A percentile compares a stretch with the other conserved stretches of the same genome.
phyloP scores from a whole-genome alignment of 768 basidiomycete genomes.

The Tulasnella sp. region DNA sequence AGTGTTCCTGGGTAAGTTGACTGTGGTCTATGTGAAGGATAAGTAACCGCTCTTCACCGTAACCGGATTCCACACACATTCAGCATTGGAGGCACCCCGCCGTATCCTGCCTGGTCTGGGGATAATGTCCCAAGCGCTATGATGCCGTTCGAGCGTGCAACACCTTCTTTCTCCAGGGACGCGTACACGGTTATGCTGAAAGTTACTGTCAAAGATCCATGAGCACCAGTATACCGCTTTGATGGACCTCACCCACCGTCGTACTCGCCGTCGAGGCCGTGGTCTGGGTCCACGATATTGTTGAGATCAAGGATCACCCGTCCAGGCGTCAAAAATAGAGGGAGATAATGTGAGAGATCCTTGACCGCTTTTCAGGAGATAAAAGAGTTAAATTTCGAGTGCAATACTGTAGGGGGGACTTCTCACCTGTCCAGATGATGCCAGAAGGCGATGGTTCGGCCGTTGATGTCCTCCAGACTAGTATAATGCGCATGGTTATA shows the following conservation, averaged over 20 bases:
- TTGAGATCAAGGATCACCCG: slow-evolving; percentile 66
- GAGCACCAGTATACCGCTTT: slow-evolving; percentile 31
- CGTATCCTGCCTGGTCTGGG: slow-evolving; percentile 60
- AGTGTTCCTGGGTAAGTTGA: slow-evolving; percentile 63
- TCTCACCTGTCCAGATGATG: slow-evolving; percentile 62
- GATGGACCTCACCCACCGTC: slow-evolving; percentile 41
- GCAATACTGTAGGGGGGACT: not conserved
- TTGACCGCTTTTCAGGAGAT: slow-evolving; percentile 34
- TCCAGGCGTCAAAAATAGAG: slow-evolving; percentile 60
- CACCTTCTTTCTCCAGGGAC: slow-evolving; percentile 43
- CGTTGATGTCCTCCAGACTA: slow-evolving; percentile 76
- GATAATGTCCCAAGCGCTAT: slow-evolving; percentile 61
- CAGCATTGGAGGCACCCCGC: slow-evolving; percentile 65
- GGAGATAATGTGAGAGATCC: slow-evolving; percentile 64
- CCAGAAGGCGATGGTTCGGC: slow-evolving; percentile 63
- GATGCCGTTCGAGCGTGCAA: slow-evolving; percentile 53
- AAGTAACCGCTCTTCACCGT: not conserved
- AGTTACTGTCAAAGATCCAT: slow-evolving; percentile 30
- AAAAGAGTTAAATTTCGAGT: not conserved
- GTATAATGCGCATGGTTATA: slow-evolving; percentile 61
- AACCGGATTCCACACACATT: slow-evolving; percentile 39
- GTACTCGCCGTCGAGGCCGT: slow-evolving; percentile 55
- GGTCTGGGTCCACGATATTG: slow-evolving; percentile 46
- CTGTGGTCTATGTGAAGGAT: slow-evolving; percentile 41
- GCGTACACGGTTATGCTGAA: slow-evolving; percentile 62